Evolutionary conservation across 805 yeast genomes (phyloP), one percentile per base, ranked within the genome.

Genomic region (Starmera quercuum): DNA sequence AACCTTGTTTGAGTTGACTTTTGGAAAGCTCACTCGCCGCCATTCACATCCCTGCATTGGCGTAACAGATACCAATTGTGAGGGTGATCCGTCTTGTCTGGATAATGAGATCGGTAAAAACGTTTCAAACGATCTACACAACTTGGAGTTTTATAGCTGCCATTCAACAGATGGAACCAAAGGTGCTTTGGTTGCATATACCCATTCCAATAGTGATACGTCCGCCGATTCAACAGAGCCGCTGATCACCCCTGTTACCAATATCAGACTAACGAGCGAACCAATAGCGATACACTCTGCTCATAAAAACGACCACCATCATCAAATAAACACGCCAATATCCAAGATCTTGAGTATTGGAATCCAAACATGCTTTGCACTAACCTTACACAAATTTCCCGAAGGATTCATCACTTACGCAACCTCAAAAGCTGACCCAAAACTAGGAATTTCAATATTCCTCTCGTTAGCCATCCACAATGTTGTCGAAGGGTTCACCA

Each of bases 321-420:
- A 86, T 54, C 84, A 82, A 48, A 68, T 83, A 15, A 77, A 75
- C 36, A 76, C 95, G 0, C 88, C 92, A 2, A 61, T 80, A 13
- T 79, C 94, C 0, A 69, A 84, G 37, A 59, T 90, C n/a, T 58
- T 90, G 9, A 74, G 95, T 5, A 86, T 90, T 37, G 97, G 96
- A 4, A 55, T 92, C 16, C 97, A 92, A 55, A 90, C 97, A 0
- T 77, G 88, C 6, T 54, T 88, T 32, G 97, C 95, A 0, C 75
- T 90, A 20, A 73, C 94, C 1, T 59, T 92, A 20, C 98, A 90
- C 60, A 88, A 92, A 54, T 67, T 90, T 18, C 98, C 98, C 0
- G 98, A 90, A 58, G 98, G 98, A 0, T 84, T 90, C 49, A 77
- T 90, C 35, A 81, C 94, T 30, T 90, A 74, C 54, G 83, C 82